Evolutionary conservation across 164 flowering plant species (phyloP), one percentile per base, ranked within the genome.

Genomic region (Berberis thunbergii): DNA sequence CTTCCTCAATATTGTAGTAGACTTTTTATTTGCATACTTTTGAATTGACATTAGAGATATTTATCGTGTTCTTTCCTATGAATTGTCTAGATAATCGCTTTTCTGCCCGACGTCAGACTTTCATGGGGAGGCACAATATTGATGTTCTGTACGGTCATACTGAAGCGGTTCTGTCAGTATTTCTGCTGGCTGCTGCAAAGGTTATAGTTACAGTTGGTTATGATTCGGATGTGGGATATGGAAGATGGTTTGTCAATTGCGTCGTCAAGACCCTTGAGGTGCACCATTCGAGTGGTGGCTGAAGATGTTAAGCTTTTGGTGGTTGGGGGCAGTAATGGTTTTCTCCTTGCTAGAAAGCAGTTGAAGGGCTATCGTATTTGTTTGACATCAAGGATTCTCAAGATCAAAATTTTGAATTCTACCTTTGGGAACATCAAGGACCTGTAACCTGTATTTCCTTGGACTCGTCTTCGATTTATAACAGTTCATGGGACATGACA

Each of bases 401-500:
- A 4, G 70, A 68, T 57, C 70, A 69, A 49, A 76, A 69, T 57
- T 59, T 71, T 44, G 87, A 84, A 65, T 82, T 86, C 61, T 80
- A 86, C 11, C 67, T 94, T 49, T 87, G 96, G 93, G 98, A 78
- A 61, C 98, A 94, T 64, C 79, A 72, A 61, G 96, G 98, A 6
- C 95, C 97, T 3, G 78, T 94, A 2, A 84, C 93, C 58, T 91
- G 89, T 65, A 80, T 91, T 72, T 86, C 88, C 1, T 72, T 94
- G 80, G 97, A 91, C 80, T 57, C 68, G 1, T 69, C 74, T 8
- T 84, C 78, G 65, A 86, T 94, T 48, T 94, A 83, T 70, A 94
- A 97, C 64, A 97, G 98, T 49, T 94, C 98, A 4, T 94, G 98
- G 98, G 98, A 94, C 74, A 91, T 87, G 98, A 84, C 91, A 57